Percentiles rank a stretch among this genome's conserved stretches.
Conservation (phyloP, 345 rosid species). For the Conringia planisiliqua region DNA sequence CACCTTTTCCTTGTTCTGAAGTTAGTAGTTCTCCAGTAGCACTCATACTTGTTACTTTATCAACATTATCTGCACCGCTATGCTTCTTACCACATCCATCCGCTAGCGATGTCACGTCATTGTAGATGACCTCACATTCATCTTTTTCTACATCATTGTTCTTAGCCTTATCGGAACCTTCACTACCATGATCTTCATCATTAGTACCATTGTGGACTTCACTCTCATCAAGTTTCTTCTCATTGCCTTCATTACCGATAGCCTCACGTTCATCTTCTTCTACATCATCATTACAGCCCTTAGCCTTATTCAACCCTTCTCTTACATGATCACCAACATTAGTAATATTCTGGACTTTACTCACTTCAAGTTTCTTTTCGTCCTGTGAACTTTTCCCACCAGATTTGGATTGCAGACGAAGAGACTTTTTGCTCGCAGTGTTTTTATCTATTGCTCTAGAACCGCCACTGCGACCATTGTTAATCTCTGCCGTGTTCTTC, state of each 20-base stretch:
- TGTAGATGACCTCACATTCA: background rate
- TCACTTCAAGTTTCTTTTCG: background rate
- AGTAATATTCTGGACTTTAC: background rate
- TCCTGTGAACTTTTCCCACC: background rate
- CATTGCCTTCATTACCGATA: background rate
- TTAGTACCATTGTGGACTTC: background rate
- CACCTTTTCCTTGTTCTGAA: constrained; percentile 1
- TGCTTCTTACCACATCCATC: constrained; percentile 16
- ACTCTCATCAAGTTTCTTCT: background rate
- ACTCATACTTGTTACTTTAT: background rate
- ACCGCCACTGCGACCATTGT: background rate
- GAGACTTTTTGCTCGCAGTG: constrained; percentile 1
- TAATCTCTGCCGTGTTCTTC: background rate
- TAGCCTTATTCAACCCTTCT: background rate
- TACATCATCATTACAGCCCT: background rate
- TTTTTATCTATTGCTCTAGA: background rate
- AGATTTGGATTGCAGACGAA: background rate
- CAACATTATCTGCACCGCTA: background rate
- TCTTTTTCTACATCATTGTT: background rate
- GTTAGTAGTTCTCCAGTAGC: constrained; percentile 1
- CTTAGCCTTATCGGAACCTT: background rate
- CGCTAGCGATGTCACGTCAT: constrained; percentile 12
- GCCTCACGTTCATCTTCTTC: background rate
- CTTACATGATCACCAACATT: background rate
- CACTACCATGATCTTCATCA: constrained; percentile 2